Base-by-base conservation (phyloP, 1,284 basidiomycete species). In the Apiotrichum porosum region DNA sequence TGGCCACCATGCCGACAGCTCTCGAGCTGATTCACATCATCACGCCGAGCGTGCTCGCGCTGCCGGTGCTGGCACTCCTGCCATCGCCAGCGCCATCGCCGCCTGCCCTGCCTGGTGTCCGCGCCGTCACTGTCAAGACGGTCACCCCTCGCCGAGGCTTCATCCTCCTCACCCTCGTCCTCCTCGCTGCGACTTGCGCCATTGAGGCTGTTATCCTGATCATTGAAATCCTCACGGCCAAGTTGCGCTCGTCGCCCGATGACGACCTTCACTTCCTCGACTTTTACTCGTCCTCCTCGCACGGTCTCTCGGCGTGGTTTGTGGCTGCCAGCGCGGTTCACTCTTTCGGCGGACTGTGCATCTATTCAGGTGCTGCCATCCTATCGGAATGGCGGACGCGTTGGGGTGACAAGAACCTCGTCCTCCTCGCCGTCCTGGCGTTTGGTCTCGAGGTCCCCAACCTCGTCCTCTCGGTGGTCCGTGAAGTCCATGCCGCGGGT, bases 121-220 rank as follows among this genome's bases (percentile, higher is more conserved):
- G 61, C 38, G 66, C 68, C 17, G 63, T 69, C 51, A 67, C 62
- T 1, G 48, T 70, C 45, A 61, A 64, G 35, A 58, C 44, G 13
- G 58, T 68, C 30, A 63, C 61, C n/a, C 67, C 67, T 24, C 59
- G 69, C 8, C 60, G 66, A 19, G 51, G 56, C 1, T 54, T 58
- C 42, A 66, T 67, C 33, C 58, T 64, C 34, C 50, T 63, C n/a
- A 26, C 49, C 14, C 59, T 71, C 21, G 23, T 51, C 41, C 40
- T 58, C 12, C 60, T 69, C 28, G 60, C 63, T 1, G 22, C 60
- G 10, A 59, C 65, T 1, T 52, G 51, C 14, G 55, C 60, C 14
- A 39, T 55, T 19, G 68, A 68, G 30, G 59, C 52, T 10, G 45
- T 44, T 14, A 36, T 65, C 17, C 56, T 66, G 33, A 49, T 62